Evolutionary conservation across 345 rosid species (phyloP).

Genomic region (Mangifera indica): DNA sequence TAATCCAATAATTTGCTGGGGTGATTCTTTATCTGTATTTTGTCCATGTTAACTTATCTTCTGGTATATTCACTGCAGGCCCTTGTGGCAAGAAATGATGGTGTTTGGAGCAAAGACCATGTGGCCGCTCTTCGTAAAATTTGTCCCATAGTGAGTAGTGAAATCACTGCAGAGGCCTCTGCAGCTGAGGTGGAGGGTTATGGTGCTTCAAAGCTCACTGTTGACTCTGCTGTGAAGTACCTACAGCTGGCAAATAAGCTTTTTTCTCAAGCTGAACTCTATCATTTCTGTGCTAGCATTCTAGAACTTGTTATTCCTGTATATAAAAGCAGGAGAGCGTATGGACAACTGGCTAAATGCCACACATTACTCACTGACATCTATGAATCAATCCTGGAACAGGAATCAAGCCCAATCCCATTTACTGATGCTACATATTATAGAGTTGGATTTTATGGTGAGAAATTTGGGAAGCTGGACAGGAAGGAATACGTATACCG

Average conservation of each 20-base stretch:
- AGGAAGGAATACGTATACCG: slow-evolving; percentile 84
- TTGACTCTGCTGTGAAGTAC: slow-evolving; percentile 97
- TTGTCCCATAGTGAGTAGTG: slow-evolving; percentile 92
- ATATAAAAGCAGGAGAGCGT: slow-evolving; percentile 90
- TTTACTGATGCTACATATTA: slow-evolving; percentile 97
- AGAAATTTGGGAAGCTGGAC: slow-evolving; percentile 86
- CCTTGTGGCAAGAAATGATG: slow-evolving; percentile 90
- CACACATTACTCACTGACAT: slow-evolving; percentile 83
- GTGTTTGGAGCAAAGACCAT: slow-evolving; percentile 99
- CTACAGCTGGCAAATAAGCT: slow-evolving; percentile 95
- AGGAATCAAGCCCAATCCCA: slow-evolving; percentile 93
- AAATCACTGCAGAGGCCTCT: slow-evolving; percentile 87
- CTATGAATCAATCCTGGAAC: slow-evolving; percentile 91
- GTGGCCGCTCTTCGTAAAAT: slow-evolving; percentile 78
- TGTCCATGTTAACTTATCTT: slow-evolving; percentile 1
- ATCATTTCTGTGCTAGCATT: slow-evolving; percentile 96
- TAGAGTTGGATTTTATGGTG: slow-evolving; percentile 97
- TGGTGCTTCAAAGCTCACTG: slow-evolving; percentile 98
- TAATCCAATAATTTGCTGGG: background rate
- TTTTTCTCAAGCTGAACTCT: slow-evolving; percentile 95
- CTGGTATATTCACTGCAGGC: slow-evolving; percentile 49
- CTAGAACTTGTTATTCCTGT: slow-evolving; percentile 97
- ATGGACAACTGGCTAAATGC: slow-evolving; percentile 95
- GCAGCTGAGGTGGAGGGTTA: slow-evolving; percentile 99
- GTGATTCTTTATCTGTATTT: background rate